A percentile compares a stretch with the other conserved stretches of the same genome.
phyloP scores from a whole-genome alignment of 768 basidiomycete genomes.

The Boletus pseudopeckii region DNA sequence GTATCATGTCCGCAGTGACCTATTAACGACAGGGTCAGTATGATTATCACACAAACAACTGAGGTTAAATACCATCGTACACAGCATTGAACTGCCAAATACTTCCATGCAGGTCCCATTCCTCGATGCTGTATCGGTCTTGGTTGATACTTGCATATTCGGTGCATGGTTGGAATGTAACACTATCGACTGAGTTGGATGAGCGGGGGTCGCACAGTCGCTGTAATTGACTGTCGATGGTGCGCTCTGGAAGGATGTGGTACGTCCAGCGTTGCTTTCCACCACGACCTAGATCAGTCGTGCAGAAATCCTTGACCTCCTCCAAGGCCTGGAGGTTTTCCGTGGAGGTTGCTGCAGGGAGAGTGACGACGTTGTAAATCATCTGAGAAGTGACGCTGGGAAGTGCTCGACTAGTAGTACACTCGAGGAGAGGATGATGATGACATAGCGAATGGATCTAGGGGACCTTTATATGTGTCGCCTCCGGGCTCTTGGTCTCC shows the following conservation, averaged over 20 bases:
- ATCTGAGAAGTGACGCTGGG: slow-evolving; percentile 9
- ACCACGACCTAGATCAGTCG: slow-evolving; percentile 52
- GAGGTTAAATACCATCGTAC: slow-evolving; percentile 38
- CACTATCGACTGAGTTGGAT: slow-evolving; percentile 32
- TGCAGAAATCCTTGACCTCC: slow-evolving; percentile 50
- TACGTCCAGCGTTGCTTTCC: slow-evolving; percentile 55
- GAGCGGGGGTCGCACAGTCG: slow-evolving; percentile 38
- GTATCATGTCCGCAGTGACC: slow-evolving; percentile 49
- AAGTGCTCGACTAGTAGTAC: not conserved
- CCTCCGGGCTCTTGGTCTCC: slow-evolving; percentile 4
- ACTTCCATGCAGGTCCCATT: slow-evolving; percentile 41
- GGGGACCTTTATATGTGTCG: slow-evolving; percentile 21
- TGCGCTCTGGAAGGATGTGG: slow-evolving; percentile 41
- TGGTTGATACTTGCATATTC: slow-evolving; percentile 37
- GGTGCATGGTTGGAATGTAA: slow-evolving; percentile 44
- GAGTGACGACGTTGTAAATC: slow-evolving; percentile 37
- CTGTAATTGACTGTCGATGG: slow-evolving; percentile 38
- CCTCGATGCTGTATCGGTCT: slow-evolving; percentile 40
- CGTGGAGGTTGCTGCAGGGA: slow-evolving; percentile 42
- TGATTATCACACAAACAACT: slow-evolving; percentile 21
- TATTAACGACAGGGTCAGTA: slow-evolving; percentile 24
- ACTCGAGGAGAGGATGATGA: slow-evolving; percentile 13
- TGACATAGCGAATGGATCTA: slow-evolving; percentile 9
- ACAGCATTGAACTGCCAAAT: slow-evolving; percentile 44
- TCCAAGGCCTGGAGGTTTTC: slow-evolving; percentile 49